Base-by-base conservation (phyloP, 306 rosid species). In the Begonia fuchsioides region DNA sequence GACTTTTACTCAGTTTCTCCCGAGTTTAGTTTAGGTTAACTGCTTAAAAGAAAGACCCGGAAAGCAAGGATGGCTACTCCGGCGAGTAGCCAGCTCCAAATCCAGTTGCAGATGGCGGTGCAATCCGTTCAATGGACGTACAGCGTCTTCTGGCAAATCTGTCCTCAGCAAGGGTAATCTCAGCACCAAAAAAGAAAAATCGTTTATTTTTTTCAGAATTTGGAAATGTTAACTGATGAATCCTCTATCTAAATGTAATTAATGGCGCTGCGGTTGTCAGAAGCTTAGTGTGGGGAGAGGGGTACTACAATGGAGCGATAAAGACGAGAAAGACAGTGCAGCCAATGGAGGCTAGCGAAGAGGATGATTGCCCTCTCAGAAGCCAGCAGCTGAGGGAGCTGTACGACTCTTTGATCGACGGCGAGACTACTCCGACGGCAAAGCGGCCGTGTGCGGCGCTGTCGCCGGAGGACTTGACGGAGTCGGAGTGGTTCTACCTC, bases 121-220 rank as follows among this genome's bases (percentile, higher is more conserved):
- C 98, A 90, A 77, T 85, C 95, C 2, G 83, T 82, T 67, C 94
- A 90, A 14, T 90, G 98, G 98, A 90, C 95, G n/a, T 90, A 90
- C 61, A 75, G 85, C 55, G 83, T 90, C 67, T 81, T 75, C 79
- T 90, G 98, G 98, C 92, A 82, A 58, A 44, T 77, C 47, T 81
- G 93, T 47, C 84, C 94, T 3, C 94, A 85, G 39, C 92, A 77
- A 77, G 59, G 78, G 98, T 84, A 84, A 46, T 12, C 15, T 15
- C 3, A 13, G 15, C 20, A 13, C 11, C 14, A 12, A 13, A 1
- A 41, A 15, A 12, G 9, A 11, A 8, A 8, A 44, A 26, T 1
- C 17, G 6, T 20, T 43, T 39, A 53, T 14, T 13, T 47, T 58
- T 19, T 17, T 13, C 7, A 26, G 35, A 26, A 26, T 15, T 9